Evolutionary conservation across 768 basidiomycete genomes (phyloP), one percentile per base, ranked within the genome.

Genomic region (Baorangia bicolor): DNA sequence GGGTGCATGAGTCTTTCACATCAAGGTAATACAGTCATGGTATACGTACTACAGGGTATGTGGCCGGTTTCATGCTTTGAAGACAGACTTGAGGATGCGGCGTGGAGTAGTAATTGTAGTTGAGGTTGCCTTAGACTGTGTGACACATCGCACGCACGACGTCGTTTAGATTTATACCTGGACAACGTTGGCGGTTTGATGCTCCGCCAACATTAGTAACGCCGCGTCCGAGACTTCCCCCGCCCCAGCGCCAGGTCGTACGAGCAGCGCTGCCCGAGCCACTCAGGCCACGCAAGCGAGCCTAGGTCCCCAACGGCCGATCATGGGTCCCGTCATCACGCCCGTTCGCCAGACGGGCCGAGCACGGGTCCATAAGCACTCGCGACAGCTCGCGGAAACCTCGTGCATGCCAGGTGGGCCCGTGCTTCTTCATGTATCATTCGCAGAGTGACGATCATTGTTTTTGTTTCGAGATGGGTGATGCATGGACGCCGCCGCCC

Each of bases 281-380:
- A n/a, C 59, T 59, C 41, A 63, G 63, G 41, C 63, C 59, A 23
- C 68, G 4, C 66, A 64, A 33, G 61, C 67, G 6, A 63, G 64
- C n/a, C 64, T 54, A 3, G 34, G 51, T 6, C 47, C 62, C 30
- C 37, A 77, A 2, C 77, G 72, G 5, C 71, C 53, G 14, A 31
- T 7, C 16, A 59, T 88, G 41, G 88, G 88, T 0, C 87, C 88
- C 2, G 74, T 86, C 21, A 84, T 89, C 53, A 80, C 78, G 0
- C 89, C 88, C 1, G 73, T 78, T 14, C 77, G 81, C 28, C 81
- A 82, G 55, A 55, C 74, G 2, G n/a, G n/a, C 59, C 74, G 4
- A 50, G 66, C 38, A 69, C 56, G 50, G 63, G 30, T 56, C 67
- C 0, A 62, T 69, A 3, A 63, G 71, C 4, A 60, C 52, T 8